Conservation (phyloP, 2,329 filamentous ascomycete genomes). For the Pseudopithomyces chartarum region DNA sequence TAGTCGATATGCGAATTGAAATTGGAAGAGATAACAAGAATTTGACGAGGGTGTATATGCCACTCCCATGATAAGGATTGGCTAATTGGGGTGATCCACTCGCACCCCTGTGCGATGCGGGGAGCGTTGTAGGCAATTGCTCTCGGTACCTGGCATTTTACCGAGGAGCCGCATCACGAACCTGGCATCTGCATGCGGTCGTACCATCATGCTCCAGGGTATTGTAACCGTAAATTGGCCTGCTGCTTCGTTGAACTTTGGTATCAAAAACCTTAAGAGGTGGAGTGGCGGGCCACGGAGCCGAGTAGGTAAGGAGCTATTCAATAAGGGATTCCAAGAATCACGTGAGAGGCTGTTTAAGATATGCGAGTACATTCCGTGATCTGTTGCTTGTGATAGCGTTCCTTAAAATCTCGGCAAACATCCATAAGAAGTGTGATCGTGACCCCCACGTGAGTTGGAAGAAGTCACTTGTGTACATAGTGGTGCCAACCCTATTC, state of each 20-base stretch:
- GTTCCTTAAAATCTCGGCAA: conserved; percentile 2
- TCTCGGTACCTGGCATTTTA: conserved; percentile 4
- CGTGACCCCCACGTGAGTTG: neutral
- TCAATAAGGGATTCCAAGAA: neutral
- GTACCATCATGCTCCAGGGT: neutral
- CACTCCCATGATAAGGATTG: conserved; percentile 2
- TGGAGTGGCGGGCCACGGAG: neutral
- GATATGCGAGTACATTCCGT: neutral
- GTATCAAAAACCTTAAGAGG: neutral
- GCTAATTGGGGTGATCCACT: conserved; percentile 2
- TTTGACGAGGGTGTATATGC: conserved; percentile 4
- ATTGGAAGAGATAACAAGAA: conserved; percentile 4
- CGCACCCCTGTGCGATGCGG: conserved; percentile 3
- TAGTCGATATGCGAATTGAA: neutral
- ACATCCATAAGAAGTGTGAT: neutral
- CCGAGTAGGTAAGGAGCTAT: neutral
- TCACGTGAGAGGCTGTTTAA: neutral
- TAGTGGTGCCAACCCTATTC: neutral
- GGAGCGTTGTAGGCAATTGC: neutral
- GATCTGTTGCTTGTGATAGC: conserved; percentile 1
- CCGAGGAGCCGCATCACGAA: conserved; percentile 3
- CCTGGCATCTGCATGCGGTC: neutral
- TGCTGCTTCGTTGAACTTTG: neutral
- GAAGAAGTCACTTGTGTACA: neutral
- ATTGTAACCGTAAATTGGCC: neutral